Conservation (phyloP, 768 basidiomycete species). For the Mycena chlorophos region DNA sequence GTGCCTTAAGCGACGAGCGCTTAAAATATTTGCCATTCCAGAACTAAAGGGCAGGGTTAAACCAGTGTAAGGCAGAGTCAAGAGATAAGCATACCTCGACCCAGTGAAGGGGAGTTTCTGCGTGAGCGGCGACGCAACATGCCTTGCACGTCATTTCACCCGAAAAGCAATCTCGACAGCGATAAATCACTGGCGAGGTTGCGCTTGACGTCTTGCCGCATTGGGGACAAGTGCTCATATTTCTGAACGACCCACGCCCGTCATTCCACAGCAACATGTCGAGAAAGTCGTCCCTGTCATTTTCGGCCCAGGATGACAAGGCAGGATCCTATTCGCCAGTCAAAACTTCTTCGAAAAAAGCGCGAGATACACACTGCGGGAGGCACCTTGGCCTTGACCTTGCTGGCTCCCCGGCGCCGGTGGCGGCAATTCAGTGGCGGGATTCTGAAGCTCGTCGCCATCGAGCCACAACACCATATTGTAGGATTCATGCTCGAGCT, state of each 20-base stretch:
- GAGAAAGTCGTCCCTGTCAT: neutral
- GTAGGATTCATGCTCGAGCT: too few relatives aligned
- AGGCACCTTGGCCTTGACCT: too few relatives aligned
- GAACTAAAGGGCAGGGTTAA: conserved; percentile 30
- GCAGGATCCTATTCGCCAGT: too few relatives aligned
- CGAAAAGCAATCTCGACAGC: too few relatives aligned
- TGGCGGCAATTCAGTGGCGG: too few relatives aligned
- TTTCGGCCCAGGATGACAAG: too few relatives aligned
- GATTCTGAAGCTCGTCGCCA: too few relatives aligned
- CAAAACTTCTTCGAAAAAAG: too few relatives aligned
- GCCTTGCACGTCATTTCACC: neutral
- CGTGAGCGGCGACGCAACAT: neutral
- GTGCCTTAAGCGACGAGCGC: conserved; percentile 15
- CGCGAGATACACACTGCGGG: too few relatives aligned
- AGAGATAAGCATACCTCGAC: conserved; percentile 6
- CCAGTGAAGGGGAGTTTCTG: neutral
- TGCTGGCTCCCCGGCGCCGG: too few relatives aligned
- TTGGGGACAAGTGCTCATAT: neutral
- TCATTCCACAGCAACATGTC: neutral
- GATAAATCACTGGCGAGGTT: too few relatives aligned
- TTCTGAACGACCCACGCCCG: neutral
- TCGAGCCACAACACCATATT: too few relatives aligned
- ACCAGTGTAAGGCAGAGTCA: neutral
- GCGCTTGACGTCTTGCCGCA: neutral
- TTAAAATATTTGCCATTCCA: conserved; percentile 22